Evolutionary conservation across 2,329 filamentous ascomycete genomes (phyloP).

Genomic region (Alternaria alternata): DNA sequence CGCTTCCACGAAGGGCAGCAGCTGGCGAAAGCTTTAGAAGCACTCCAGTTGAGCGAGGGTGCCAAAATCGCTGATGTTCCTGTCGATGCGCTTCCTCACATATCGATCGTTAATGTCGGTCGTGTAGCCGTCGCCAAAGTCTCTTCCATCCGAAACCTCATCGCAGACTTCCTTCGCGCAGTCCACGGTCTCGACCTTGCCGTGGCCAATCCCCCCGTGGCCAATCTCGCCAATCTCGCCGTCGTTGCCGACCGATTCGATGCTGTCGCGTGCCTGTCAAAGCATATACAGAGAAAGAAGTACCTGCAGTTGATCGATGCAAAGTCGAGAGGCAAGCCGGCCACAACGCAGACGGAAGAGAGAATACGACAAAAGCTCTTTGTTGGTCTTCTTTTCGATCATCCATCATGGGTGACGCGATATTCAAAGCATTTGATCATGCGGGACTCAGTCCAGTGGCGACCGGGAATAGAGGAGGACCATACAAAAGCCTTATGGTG

Average conservation of each 20-base stretch:
- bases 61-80: slow-evolving; percentile 60
- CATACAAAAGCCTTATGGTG: slow-evolving; percentile 68
- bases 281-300: slow-evolving; percentile 60
- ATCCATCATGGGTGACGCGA: slow-evolving; percentile 66
- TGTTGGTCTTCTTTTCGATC: slow-evolving; percentile 70
- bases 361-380: slow-evolving; percentile 73
- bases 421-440: slow-evolving; percentile 72
- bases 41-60: slow-evolving; percentile 57
- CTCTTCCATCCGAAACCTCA: slow-evolving; percentile 67
- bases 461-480: slow-evolving; percentile 47
- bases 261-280: slow-evolving; percentile 64
- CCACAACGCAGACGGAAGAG: slow-evolving; percentile 64
- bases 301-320: slow-evolving; percentile 53
- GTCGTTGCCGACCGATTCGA: slow-evolving; percentile 79
- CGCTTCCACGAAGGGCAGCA: slow-evolving; percentile 70
- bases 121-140: slow-evolving; percentile 71
- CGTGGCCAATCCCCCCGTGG: slow-evolving; percentile 59
- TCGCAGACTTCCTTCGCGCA: slow-evolving; percentile 72
- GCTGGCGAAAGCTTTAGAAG: slow-evolving; percentile 61
- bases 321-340: slow-evolving; percentile 54
- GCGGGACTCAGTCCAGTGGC: slow-evolving; percentile 70
- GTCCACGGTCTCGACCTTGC: slow-evolving; percentile 65
- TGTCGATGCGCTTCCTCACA: slow-evolving; percentile 65
- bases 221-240: slow-evolving; percentile 72
- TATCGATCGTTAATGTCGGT: slow-evolving; percentile 73